phyloP scores from a whole-genome alignment of 352 stramenopile species.

The Peronospora destructor region DNA sequence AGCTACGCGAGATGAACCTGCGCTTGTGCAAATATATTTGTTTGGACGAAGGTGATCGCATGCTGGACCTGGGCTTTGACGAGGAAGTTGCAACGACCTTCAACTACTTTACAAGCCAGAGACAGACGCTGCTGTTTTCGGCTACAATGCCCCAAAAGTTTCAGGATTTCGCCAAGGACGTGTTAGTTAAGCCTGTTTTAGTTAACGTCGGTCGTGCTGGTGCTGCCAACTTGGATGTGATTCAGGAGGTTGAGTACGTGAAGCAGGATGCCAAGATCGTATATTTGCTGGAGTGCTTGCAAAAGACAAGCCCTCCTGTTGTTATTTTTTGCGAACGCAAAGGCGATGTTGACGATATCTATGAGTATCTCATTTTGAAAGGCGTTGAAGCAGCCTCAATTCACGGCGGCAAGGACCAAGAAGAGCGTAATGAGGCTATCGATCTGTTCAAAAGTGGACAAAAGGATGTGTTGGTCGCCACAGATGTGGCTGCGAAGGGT shows the following conservation, averaged over 20 bases:
- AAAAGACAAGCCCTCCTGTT: conserved; percentile 97
- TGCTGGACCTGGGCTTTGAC: conserved; percentile 94
- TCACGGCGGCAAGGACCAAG: conserved; percentile 97
- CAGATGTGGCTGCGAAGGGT: conserved; percentile 97
- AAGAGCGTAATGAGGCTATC: conserved; percentile 96
- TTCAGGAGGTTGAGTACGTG: conserved; percentile 99
- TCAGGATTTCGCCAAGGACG: conserved; percentile 96
- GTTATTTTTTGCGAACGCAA: conserved; percentile 98
- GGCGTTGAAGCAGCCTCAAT: conserved; percentile 93
- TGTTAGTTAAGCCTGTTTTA: conserved; percentile 93
- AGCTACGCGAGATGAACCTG: conserved; percentile 91
- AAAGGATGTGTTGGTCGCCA: conserved; percentile 98
- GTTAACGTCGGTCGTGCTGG: conserved; percentile 98
- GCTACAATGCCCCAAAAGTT: conserved; percentile 99
- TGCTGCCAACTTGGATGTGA: conserved; percentile 97
- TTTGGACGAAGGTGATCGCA: conserved; percentile 97
- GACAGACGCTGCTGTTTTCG: conserved; percentile 97
- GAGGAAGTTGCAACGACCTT: conserved; percentile 94
- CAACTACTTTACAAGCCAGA: conserved; percentile 95
- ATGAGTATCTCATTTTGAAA: conserved; percentile 98
- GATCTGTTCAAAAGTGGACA: conserved; percentile 88
- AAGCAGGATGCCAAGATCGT: conserved; percentile 99
- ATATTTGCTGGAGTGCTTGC: conserved; percentile 96
- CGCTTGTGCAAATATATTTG: conserved; percentile 96
- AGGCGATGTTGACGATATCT: conserved; percentile 97